Conservation (phyloP, 1,284 basidiomycete genomes). For the Cutaneotrichosporon dermatis region DNA sequence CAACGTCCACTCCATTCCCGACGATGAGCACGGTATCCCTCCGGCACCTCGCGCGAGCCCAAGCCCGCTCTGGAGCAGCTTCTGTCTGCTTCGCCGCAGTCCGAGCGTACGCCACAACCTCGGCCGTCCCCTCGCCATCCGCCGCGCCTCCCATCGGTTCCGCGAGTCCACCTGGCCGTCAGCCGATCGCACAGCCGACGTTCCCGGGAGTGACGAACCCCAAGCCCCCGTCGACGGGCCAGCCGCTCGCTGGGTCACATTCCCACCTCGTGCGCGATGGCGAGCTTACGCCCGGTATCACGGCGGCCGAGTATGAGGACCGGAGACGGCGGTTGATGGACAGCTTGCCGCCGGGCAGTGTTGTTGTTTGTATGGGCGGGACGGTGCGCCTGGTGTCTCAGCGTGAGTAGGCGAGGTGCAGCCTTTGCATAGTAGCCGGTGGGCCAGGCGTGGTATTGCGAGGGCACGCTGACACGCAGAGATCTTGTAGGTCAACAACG, state of each 20-base stretch:
- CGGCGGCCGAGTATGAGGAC: constrained; percentile 73
- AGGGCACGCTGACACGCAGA: constrained; percentile 37
- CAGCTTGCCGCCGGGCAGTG: constrained; percentile 65
- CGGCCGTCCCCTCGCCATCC: too few species aligned
- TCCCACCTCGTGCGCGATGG: constrained; percentile 66
- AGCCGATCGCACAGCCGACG: background rate
- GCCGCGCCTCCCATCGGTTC: too few species aligned
- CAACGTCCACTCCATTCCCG: too few species aligned
- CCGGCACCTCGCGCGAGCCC: too few species aligned
- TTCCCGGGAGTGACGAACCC: constrained; percentile 6
- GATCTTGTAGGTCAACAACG: constrained; percentile 55
- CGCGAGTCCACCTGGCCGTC: too few species aligned
- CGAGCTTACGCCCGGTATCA: constrained; percentile 83
- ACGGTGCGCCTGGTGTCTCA: constrained; percentile 82
- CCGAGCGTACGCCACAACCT: too few species aligned
- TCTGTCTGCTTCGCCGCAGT: too few species aligned
- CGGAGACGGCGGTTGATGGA: constrained; percentile 71
- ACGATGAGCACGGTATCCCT: too few species aligned
- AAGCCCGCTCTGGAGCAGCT: too few species aligned
- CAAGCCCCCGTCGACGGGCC: constrained; percentile 69
- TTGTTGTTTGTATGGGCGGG: constrained; percentile 75
- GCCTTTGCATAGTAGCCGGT: too few species aligned
- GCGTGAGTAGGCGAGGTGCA: constrained; percentile 58
- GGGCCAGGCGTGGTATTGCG: too few species aligned
- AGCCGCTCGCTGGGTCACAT: constrained; percentile 70